These are phyloP conservation scores for Taphrina pruni DNA, from an alignment of 1,139 yeast species.

Conservation along the genomic window DNA sequence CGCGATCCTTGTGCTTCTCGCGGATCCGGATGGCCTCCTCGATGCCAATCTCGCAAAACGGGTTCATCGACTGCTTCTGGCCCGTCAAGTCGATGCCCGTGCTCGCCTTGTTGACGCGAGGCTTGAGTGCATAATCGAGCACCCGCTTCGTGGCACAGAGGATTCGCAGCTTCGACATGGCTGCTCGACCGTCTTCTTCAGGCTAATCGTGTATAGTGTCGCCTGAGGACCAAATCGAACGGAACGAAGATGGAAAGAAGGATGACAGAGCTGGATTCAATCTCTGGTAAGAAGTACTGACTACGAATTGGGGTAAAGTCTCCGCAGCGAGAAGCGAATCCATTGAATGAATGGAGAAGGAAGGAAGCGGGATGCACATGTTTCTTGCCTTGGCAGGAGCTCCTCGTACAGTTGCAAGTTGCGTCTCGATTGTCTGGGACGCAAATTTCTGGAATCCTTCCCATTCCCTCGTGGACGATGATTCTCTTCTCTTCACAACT, in stretches of 20 bases:
- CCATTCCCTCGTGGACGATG: neutral
- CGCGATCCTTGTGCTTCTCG: slow-evolving; percentile 71
- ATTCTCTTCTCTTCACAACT: slow-evolving; percentile 18
- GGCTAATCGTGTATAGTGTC: too few relatives aligned
- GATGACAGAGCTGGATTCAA: too few relatives aligned
- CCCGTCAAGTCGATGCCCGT: slow-evolving; percentile 90
- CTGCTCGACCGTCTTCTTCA: too few relatives aligned
- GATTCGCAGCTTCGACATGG: slow-evolving; percentile 38
- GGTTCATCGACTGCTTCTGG: slow-evolving; percentile 69
- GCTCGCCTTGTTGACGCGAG: slow-evolving; percentile 84
- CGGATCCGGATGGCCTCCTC: slow-evolving; percentile 88
- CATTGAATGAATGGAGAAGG: neutral
- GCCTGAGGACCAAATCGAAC: too few relatives aligned
- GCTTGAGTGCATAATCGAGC: slow-evolving; percentile 90
- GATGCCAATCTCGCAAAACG: slow-evolving; percentile 94
- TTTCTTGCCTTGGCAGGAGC: neutral
- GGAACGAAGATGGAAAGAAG: too few relatives aligned
- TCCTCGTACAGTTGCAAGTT: neutral
- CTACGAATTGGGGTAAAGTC: too few relatives aligned
- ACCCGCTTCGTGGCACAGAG: slow-evolving; percentile 94
- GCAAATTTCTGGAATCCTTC: neutral
- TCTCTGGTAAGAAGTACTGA: too few relatives aligned
- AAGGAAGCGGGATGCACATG: too few relatives aligned
- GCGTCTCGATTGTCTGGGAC: neutral
- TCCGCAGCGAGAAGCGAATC: neutral